Base-by-base conservation (phyloP, 257 asterid genomes). In the Lavandula angustifolia region DNA sequence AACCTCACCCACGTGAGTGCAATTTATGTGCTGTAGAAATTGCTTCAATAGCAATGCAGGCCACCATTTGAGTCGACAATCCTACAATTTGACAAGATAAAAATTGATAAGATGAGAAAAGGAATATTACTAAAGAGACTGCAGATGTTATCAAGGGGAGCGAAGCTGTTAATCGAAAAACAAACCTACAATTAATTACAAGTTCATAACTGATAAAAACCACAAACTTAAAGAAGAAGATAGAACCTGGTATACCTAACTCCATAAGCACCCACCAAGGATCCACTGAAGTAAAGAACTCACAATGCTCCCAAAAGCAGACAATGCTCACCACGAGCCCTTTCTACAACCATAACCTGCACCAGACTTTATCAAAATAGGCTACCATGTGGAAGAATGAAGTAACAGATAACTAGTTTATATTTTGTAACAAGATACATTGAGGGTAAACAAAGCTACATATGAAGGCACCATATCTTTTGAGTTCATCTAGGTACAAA, bases 271-370 rank as follows among this genome's bases (percentile, higher is more conserved):
- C 89, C 90, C 73, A 94, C 99, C 62, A 90, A 80, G 55, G 99
- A 90, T 68, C 99, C 99, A 74, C 99, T 94, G 72, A 90, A 94
- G 82, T 90, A n/a, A 94, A 52, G 99, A 83, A 77, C 99, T 94
- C 9, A 94, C 85, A n/a, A 94, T 88, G 52, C 95, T 89, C n/a
- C 99, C 97, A 67, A 90, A 86, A 67, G 99, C 97, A 33, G 99
- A 90, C 9, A 97, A 94, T 96, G 90, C 77, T 94, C 99, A 29
- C 99, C 99, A 34, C 99, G 99, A 67, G 99, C 94, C 82, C 94
- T 86, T 79, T 89, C 97, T 34, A 90, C 97, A 70, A 94, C 96
- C 99, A 94, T 94, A 66, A 94, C 99, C 99, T 94, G 71, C 71
- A 77, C 43, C 47, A 68, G 43, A 61, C 54, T 72, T 59, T 63